These are phyloP conservation scores for Cinnamomum micranthum DNA, from an alignment of 164 flowering plant genomes.

Conservation along the genomic window DNA sequence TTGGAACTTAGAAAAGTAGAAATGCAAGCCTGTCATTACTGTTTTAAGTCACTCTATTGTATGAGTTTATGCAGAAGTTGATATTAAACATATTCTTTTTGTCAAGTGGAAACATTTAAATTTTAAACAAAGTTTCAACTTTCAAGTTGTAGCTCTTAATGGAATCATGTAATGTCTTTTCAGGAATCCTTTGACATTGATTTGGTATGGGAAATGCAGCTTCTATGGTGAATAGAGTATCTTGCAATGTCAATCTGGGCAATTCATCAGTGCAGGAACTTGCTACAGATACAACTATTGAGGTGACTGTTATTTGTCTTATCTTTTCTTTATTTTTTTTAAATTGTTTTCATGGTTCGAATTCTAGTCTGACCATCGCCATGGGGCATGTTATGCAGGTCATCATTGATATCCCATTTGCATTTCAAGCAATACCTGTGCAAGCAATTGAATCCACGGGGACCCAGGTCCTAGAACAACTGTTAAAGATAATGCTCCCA, in stretches of 20 bases:
- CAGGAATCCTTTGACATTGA: slow-evolving; percentile 72
- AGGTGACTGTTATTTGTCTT: slow-evolving; percentile 34
- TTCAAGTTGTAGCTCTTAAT: slow-evolving; percentile 18
- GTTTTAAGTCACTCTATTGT: background rate
- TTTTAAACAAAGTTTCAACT: background rate
- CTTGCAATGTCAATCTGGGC: slow-evolving; percentile 38
- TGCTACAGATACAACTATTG: slow-evolving; percentile 76
- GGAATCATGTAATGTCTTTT: slow-evolving; percentile 33
- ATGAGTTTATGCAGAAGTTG: background rate
- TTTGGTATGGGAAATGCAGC: slow-evolving; percentile 90
- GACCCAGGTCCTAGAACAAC: slow-evolving; percentile 76
- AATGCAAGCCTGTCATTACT: background rate
- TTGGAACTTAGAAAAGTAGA: background rate
- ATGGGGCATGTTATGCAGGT: slow-evolving; percentile 42
- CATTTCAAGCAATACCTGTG: slow-evolving; percentile 69
- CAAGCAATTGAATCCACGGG: slow-evolving; percentile 79
- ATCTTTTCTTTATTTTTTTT: background rate
- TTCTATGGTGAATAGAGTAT: slow-evolving; percentile 84
- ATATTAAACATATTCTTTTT: background rate
- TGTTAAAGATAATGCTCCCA: slow-evolving; percentile 79
- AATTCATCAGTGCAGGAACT: slow-evolving; percentile 53
- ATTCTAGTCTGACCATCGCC: background rate
- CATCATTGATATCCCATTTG: slow-evolving; percentile 73
- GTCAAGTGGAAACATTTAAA: background rate
- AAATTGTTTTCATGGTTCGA: background rate